These are phyloP conservation scores for Pelargonium cotyledonis DNA, from an alignment of 441 rosid species.

Conservation along the genomic window DNA sequence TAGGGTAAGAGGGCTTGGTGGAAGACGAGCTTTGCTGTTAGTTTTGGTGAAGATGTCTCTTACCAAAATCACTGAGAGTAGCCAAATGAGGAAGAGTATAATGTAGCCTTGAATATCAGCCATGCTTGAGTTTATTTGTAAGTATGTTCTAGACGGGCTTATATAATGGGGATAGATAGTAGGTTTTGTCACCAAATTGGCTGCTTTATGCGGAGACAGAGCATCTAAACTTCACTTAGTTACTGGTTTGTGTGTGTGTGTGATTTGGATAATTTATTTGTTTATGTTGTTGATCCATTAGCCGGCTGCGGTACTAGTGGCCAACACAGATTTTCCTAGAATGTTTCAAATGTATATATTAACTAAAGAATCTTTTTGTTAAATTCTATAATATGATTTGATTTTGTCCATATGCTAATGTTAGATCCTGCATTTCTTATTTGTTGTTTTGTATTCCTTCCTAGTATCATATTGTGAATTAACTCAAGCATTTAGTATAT, in stretches of 20 bases:
- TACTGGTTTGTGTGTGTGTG: neutral
- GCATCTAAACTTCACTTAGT: too few species aligned
- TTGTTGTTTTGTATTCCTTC: too few species aligned
- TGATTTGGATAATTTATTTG: too few species aligned
- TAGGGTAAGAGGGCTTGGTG: conserved; percentile 43
- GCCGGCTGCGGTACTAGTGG: neutral
- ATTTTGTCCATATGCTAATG: neutral
- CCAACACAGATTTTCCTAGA: neutral
- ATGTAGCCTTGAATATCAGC: conserved; percentile 27
- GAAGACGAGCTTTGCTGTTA: conserved; percentile 22
- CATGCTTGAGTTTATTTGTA: conserved; percentile 21
- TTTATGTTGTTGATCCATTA: neutral
- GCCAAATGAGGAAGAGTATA: conserved; percentile 26
- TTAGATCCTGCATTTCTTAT: too few species aligned
- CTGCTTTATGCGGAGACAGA: neutral
- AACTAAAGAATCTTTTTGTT: neutral
- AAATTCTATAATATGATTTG: neutral
- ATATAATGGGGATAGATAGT: neutral
- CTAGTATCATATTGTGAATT: neutral
- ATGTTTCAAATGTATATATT: neutral
- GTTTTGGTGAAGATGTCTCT: conserved; percentile 24
- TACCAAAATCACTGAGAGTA: conserved; percentile 28
- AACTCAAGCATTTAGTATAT: too few species aligned
- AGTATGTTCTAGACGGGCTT: neutral
- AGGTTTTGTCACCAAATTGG: neutral